Evolutionary conservation across 2,329 filamentous ascomycete species (phyloP).

Genomic region (Fusarium heterosporum): DNA sequence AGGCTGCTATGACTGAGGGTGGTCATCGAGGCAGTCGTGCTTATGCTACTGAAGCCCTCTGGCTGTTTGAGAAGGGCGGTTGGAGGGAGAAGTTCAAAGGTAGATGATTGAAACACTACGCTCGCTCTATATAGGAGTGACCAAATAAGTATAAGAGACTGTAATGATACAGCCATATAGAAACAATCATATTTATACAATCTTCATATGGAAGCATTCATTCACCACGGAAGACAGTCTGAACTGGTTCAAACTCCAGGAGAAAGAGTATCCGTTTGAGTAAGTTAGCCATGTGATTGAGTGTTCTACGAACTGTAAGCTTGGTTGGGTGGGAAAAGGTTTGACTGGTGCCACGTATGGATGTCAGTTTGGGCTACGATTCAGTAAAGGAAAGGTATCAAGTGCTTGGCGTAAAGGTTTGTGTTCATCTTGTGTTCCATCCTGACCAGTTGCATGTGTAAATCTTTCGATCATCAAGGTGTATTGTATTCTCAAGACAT

Average conservation of each 20-base stretch:
- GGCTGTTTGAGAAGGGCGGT: slow-evolving; percentile 81
- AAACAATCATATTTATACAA: neutral
- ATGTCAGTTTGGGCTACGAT: neutral
- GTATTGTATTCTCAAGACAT: too few relatives aligned
- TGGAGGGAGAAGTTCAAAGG: slow-evolving; percentile 74
- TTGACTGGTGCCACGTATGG: slow-evolving; percentile 29
- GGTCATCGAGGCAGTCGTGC: slow-evolving; percentile 84
- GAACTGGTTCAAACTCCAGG: neutral
- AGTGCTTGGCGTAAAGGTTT: neutral
- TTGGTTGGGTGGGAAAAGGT: neutral
- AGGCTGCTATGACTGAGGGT: slow-evolving; percentile 76
- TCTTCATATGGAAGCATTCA: neutral
- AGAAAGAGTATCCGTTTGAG: neutral
- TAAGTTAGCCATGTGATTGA: neutral
- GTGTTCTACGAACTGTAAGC: neutral
- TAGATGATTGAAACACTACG: slow-evolving; percentile 51
- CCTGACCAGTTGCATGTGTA: neutral
- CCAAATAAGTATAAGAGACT: neutral
- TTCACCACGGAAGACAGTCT: neutral
- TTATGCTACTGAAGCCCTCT: slow-evolving; percentile 89
- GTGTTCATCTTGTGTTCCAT: neutral
- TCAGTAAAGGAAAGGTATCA: neutral
- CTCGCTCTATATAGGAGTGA: neutral
- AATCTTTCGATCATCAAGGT: too few relatives aligned
- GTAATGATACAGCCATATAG: neutral